These are phyloP conservation scores for Oemleria cerasiformis DNA, from an alignment of 306 rosid species.

Conservation along the genomic window DNA sequence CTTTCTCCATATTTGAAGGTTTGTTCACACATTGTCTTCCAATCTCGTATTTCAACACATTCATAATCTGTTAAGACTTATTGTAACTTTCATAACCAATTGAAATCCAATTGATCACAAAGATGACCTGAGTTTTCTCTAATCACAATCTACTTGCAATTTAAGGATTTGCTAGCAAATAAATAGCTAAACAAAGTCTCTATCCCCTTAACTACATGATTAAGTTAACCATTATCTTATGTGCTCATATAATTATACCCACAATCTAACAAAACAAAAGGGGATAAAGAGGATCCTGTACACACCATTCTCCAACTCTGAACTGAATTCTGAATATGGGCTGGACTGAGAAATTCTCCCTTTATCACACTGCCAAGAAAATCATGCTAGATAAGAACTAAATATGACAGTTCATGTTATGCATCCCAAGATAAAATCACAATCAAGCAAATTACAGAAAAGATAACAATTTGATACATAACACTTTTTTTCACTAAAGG, in stretches of 20 bases:
- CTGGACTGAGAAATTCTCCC: not conserved
- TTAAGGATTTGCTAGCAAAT: not conserved
- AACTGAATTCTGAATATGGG: not conserved
- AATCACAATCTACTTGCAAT: not conserved
- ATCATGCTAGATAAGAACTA: not conserved
- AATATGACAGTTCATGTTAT: not conserved
- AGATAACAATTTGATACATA: not conserved
- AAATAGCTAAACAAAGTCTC: not conserved
- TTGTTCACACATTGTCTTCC: not conserved
- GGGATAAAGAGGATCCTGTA: not conserved
- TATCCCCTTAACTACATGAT: not conserved
- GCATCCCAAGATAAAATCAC: not conserved
- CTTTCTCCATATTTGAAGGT: not conserved
- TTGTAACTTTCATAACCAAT: not conserved
- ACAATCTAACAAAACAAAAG: not conserved
- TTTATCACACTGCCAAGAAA: not conserved
- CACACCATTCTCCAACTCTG: slow-evolving; percentile 19
- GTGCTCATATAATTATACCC: not conserved
- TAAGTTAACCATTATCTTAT: not conserved
- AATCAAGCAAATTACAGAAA: slow-evolving; percentile 1
- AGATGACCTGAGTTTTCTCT: not conserved
- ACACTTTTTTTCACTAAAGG: not conserved
- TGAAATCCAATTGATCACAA: not conserved
- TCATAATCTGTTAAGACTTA: not conserved
- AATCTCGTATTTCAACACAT: not conserved